Conservation (phyloP, 148 eudicot genomes). For the Amaranthus cruentus region DNA sequence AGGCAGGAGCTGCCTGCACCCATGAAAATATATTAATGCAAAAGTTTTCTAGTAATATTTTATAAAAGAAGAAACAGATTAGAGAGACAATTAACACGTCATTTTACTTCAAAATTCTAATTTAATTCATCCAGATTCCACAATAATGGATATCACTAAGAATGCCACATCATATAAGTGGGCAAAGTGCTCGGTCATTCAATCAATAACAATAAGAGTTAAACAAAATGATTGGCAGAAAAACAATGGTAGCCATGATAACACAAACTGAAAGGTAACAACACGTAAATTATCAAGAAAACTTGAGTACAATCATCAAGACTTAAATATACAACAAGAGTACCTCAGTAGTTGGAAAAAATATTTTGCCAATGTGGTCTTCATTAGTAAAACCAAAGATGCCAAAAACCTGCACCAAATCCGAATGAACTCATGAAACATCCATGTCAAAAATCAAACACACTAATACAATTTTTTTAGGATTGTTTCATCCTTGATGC, state of each 20-base stretch:
- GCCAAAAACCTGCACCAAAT: constrained; percentile 67
- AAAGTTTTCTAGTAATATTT: neutral
- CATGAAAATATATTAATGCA: neutral
- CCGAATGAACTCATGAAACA: constrained; percentile 8
- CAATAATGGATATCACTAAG: neutral
- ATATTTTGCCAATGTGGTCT: constrained; percentile 88
- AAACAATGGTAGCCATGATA: neutral
- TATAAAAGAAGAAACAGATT: neutral
- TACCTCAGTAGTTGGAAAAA: constrained; percentile 94
- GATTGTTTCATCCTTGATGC: neutral
- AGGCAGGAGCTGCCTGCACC: constrained; percentile 92
- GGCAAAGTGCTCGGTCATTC: neutral
- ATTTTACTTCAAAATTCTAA: neutral
- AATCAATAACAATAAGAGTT: neutral
- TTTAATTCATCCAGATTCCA: neutral
- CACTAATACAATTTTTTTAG: neutral
- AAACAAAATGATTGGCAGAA: neutral
- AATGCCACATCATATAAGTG: neutral
- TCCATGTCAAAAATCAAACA: neutral
- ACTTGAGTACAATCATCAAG: neutral
- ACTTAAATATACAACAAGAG: neutral
- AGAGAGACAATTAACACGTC: neutral
- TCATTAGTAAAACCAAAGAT: constrained; percentile 87
- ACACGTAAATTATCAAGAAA: neutral
- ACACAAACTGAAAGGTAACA: neutral